phyloP scores from a whole-genome alignment of 73 alveolate genomes.

The Effrenium voratum region DNA sequence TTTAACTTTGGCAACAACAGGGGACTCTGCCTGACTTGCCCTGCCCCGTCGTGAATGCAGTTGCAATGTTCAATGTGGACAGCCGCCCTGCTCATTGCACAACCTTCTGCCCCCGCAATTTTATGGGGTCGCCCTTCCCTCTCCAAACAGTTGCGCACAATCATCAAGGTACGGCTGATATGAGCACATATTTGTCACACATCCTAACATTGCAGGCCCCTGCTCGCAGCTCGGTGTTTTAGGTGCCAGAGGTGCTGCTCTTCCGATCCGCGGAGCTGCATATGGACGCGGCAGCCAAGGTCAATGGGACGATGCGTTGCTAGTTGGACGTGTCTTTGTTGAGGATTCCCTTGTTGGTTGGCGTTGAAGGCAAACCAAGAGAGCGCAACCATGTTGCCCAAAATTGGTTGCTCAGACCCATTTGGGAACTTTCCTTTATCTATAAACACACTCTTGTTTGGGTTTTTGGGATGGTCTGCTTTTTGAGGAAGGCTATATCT shows the following conservation, averaged over 20 bases:
- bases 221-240: background rate
- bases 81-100: background rate
- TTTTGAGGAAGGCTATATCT: no score
- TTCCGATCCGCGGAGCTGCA: slow-evolving; percentile 83
- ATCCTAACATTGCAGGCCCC: background rate
- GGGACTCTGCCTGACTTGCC: no score
- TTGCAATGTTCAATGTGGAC: background rate
- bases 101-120: background rate
- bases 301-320: background rate
- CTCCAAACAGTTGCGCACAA: background rate
- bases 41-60: background rate
- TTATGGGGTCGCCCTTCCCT: background rate
- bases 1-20: no score
- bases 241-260: slow-evolving; percentile 88
- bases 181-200: background rate
- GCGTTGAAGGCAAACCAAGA: background rate
- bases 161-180: background rate
- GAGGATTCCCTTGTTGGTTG: background rate
- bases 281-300: slow-evolving; percentile 45
- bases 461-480: no score
- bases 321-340: background rate
- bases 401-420: no score
- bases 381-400: background rate
- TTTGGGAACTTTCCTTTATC: no score
- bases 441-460: no score